phyloP scores from a whole-genome alignment of 176 grass and related monocot species.

The Poa annua region DNA sequence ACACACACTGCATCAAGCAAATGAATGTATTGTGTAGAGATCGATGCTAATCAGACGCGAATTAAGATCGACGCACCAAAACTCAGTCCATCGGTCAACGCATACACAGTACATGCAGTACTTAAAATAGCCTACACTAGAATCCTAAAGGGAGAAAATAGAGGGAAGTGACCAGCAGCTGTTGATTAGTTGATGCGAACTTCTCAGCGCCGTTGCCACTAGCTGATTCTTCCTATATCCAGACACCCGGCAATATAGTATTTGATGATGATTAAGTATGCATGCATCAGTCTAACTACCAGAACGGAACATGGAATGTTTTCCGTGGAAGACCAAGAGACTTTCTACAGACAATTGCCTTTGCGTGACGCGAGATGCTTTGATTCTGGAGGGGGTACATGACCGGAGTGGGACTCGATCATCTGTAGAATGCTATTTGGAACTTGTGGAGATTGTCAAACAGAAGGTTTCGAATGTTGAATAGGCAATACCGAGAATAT shows the following conservation, averaged over 20 bases:
- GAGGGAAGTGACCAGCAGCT: neutral
- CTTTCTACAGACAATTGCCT: neutral
- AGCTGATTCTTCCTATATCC: neutral
- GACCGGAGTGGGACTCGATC: too few relatives aligned
- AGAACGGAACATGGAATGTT: neutral
- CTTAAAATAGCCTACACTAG: neutral
- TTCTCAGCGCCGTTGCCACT: neutral
- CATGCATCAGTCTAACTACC: conserved; percentile 12
- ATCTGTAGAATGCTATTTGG: too few relatives aligned
- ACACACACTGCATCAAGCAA: neutral
- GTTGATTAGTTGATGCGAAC: neutral
- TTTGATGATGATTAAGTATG: neutral
- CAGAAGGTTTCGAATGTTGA: too few relatives aligned
- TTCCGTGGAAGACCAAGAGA: neutral
- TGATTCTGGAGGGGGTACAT: too few relatives aligned
- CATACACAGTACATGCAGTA: neutral
- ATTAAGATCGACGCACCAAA: neutral
- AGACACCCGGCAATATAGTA: neutral
- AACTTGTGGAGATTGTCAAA: too few relatives aligned
- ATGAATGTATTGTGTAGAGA: neutral
- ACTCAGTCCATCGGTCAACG: neutral
- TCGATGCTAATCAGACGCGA: neutral
- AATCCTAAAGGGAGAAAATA: neutral
- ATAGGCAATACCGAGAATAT: too few relatives aligned
- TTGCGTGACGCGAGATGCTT: too few relatives aligned